These are phyloP conservation scores for Naganishia vishniacii DNA, from an alignment of 768 basidiomycete species.

Conservation along the genomic window DNA sequence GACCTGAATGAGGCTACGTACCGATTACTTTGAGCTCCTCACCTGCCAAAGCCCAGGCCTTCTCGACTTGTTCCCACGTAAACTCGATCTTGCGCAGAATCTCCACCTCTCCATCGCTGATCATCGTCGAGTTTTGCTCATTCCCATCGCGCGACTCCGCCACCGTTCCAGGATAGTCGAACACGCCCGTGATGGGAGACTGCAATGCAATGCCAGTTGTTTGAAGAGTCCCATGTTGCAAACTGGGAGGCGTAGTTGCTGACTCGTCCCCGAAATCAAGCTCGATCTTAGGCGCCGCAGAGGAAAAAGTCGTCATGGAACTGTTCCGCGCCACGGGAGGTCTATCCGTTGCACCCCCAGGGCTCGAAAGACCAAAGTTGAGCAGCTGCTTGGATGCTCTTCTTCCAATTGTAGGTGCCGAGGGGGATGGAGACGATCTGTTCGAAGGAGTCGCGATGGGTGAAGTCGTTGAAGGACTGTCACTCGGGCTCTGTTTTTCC, in stretches of 20 bases:
- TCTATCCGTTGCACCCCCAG: too few relatives aligned
- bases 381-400: too few relatives aligned
- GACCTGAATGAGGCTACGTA: not conserved
- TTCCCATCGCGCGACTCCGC: not conserved
- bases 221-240: not conserved
- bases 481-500: not conserved
- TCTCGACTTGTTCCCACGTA: slow-evolving; percentile 5
- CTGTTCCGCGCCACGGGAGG: too few relatives aligned
- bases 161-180: not conserved
- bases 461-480: not conserved
- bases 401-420: too few relatives aligned
- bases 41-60: slow-evolving; percentile 1
- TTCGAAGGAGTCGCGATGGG: not conserved
- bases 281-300: not conserved
- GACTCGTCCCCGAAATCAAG: not conserved
- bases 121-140: not conserved
- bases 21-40: not conserved
- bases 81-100: not conserved
- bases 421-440: not conserved
- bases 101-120: not conserved
- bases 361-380: too few relatives aligned
- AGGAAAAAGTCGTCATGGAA: not conserved
- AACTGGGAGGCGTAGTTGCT: not conserved
- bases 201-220: not conserved
- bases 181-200: not conserved